Base-by-base conservation (phyloP, 2,329 filamentous ascomycete species). In the Myriosclerotinia duriaeana region DNA sequence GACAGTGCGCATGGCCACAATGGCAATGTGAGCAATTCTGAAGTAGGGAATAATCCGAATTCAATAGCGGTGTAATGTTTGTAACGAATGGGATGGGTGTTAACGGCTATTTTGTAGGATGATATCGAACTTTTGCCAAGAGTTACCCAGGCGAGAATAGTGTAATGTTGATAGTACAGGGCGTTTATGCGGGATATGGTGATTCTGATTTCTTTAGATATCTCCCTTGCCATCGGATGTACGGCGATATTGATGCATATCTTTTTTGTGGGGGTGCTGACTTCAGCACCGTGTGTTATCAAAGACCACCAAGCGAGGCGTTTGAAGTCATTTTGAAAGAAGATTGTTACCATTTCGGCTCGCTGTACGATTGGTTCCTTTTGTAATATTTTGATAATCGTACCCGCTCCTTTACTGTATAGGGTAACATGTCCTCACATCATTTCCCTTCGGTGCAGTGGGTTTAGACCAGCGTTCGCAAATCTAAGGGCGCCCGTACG, bases 111-210 rank as follows among this genome's bases (percentile, higher is more conserved):
- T 60, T 40, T 65, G 56, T 42, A 69, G 66, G 67, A 69, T 66
- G 55, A 69, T 59, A 67, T 69, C 65, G 66, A 67, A 38, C 66
- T 67, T 53, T 53, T 69, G n/a, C 60, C 67, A 40, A 67, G 65
- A 44, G 50, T 8, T 55, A 26, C 20, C 9, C 65, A 53, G 52
- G 48, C 48, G 26, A 50, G 12, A 20, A 22, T 53, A 14, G 14
- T 34, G n/a, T 30, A 62, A 22, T 26, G 2, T 20, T n/a, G 30
- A 59, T 20, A 22, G 30, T 54, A n/a, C 34, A 17, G 5, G 56
- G 56, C 30, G 42, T 59, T 48, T 15, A 8, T 46, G 30, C 20
- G 14, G 1, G 2, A 3, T 14, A 48, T 59, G 26, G 48, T n/a
- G 26, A 22, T 48, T 36, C 8, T 9, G 3, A 26, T 14, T 46